Percentiles rank a stretch among this genome's conserved stretches.
Evolutionary conservation across 106 monocot species (phyloP).

Genomic region (Dendrobium catenatum): DNA sequence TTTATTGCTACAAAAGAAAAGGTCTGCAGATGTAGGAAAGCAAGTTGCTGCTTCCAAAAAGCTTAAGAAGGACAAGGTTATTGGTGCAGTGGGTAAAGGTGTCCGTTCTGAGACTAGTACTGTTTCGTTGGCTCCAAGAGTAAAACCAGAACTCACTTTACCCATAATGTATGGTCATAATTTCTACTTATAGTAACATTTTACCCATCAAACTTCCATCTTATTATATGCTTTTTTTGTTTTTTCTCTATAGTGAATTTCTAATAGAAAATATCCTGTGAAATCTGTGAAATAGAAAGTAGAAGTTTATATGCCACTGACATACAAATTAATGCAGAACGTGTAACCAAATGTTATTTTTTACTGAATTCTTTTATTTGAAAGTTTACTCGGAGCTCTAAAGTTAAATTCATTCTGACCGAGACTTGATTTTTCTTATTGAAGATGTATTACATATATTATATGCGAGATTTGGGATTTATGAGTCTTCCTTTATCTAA

Average conservation of each 20-base stretch:
- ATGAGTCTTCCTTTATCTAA: not conserved
- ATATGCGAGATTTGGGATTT: not conserved
- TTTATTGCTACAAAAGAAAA: conserved; percentile 46
- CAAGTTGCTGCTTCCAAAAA: conserved; percentile 67
- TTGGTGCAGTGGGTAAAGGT: conserved; percentile 68
- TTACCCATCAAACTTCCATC: not conserved
- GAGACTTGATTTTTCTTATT: not conserved
- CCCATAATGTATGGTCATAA: conserved; percentile 59
- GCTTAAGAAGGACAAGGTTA: conserved; percentile 79
- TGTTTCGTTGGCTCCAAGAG: conserved; percentile 69
- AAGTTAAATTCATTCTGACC: not conserved
- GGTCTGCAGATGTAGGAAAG: conserved; percentile 54
- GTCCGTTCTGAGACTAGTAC: conserved; percentile 63
- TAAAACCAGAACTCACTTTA: conserved; percentile 83
- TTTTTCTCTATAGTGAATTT: not conserved
- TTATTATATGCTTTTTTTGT: not conserved
- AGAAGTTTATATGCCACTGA: not conserved
- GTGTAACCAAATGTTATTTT: not conserved
- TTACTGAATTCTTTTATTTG: not conserved
- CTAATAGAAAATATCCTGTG: not conserved
- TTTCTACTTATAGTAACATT: not conserved
- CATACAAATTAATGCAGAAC: not conserved
- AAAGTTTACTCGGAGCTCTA: not conserved
- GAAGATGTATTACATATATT: not conserved
- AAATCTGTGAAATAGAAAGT: not conserved